Conservation (phyloP, 805 yeast species). For the Candida odintsovae region DNA sequence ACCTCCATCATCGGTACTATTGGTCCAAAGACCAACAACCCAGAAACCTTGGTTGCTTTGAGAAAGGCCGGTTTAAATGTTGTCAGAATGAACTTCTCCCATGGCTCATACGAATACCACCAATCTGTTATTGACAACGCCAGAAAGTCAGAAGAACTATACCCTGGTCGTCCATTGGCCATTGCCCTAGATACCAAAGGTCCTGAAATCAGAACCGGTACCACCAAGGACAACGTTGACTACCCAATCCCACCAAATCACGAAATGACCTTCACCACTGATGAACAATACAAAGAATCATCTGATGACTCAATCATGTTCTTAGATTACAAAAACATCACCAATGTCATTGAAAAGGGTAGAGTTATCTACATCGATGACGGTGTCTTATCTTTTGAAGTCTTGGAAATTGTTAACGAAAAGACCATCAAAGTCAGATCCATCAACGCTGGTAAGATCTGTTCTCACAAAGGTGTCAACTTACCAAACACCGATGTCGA, state of each 20-base stretch:
- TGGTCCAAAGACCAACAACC: slow-evolving; percentile 95
- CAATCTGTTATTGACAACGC: slow-evolving; percentile 95
- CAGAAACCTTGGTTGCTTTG: slow-evolving; percentile 75
- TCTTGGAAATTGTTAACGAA: slow-evolving; percentile 73
- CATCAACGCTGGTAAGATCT: slow-evolving; percentile 91
- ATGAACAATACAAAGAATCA: slow-evolving; percentile 63
- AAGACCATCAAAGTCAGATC: slow-evolving; percentile 81
- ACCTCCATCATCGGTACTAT: slow-evolving; percentile 97
- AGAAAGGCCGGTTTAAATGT: slow-evolving; percentile 98
- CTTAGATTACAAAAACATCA: slow-evolving; percentile 93
- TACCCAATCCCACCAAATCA: slow-evolving; percentile 80
- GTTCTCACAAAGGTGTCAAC: slow-evolving; percentile 98
- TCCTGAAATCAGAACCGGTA: slow-evolving; percentile 99
- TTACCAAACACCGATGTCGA: slow-evolving; percentile 98
- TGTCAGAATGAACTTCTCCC: slow-evolving; percentile 98
- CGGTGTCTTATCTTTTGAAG: slow-evolving; percentile 96
- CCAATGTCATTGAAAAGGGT: slow-evolving; percentile 86
- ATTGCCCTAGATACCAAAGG: slow-evolving; percentile 99
- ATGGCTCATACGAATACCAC: slow-evolving; percentile 97
- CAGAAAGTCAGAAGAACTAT: slow-evolving; percentile 84
- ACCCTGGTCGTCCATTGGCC: slow-evolving; percentile 95
- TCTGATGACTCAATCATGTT: slow-evolving; percentile 81
- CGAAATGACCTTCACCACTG: slow-evolving; percentile 91
- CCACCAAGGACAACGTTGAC: slow-evolving; percentile 75
- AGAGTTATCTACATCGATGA: slow-evolving; percentile 93